These are phyloP conservation scores for Cercospora nicotianae DNA, from an alignment of 2,329 filamentous ascomycete genomes.

Conservation along the genomic window DNA sequence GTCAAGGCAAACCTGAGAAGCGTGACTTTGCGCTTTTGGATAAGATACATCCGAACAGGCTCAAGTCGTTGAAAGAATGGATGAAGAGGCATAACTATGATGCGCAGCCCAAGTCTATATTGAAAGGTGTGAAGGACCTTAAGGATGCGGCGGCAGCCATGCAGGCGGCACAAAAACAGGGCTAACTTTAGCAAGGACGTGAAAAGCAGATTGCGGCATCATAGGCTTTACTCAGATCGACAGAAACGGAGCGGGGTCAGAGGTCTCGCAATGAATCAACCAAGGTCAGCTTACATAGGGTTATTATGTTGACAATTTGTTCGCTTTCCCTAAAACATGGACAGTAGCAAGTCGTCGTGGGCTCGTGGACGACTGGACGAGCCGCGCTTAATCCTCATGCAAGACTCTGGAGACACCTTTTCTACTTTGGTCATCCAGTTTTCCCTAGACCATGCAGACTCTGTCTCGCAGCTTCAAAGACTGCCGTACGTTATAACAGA, in stretches of 20 bases:
- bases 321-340: no score
- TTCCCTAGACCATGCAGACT: no score
- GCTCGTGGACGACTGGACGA: no score
- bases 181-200: not conserved
- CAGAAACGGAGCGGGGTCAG: not conserved
- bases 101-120: not conserved
- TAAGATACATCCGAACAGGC: slow-evolving; percentile 53
- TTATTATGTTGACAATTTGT: no score
- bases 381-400: no score
- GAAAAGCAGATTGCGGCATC: not conserved
- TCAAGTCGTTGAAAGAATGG: slow-evolving; percentile 53
- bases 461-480: no score
- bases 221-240: not conserved
- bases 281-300: no score
- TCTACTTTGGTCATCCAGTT: no score
- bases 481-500: no score
- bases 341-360: no score
- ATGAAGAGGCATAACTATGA: slow-evolving; percentile 35
- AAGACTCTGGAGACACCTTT: no score
- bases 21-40: slow-evolving; percentile 54
- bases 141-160: not conserved
- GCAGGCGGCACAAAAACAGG: not conserved
- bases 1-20: slow-evolving; percentile 45
- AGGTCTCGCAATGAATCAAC: no score
- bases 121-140: slow-evolving; percentile 3